Evolutionary conservation across 768 basidiomycete genomes (phyloP), one percentile per base, ranked within the genome.

Genomic region (Tricholoma terreum): DNA sequence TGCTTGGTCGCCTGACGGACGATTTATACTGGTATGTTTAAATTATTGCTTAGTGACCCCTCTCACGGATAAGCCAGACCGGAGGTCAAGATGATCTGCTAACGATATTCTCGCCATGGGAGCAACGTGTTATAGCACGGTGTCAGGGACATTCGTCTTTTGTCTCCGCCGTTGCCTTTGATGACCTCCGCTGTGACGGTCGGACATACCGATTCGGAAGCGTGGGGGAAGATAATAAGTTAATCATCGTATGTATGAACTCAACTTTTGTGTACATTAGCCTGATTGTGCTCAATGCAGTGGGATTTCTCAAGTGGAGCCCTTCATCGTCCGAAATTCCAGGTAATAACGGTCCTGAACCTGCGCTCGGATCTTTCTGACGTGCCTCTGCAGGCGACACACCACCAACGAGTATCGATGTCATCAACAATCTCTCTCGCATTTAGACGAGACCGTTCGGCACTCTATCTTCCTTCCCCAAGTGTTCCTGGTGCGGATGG

Each of bases 141-240:
- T 98, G 97, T 74, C 94, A 97, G 71, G 97, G 97, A 0, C 97
- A 99, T 67, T 91, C 92, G 0, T 95, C 93, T 2, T 98, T 97
- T 67, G 91, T 99, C 6, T 89, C 92, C 0, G 80, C 85, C 10
- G 82, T 98, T 15, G 87, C 89, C 1, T 98, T 98, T 68, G 97
- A 99, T 69, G 86, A 89, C n/a, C 76, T 86, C 30, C 83, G 89
- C 17, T 92, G 92, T 62, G 92, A 95, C 62, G 89, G 89, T 27
- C 81, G 94, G 33, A 92, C 93, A 40, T 96, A 98, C 67, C 83
- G 96, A 7, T 98, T 99, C 65, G 94, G 90, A 2, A 95, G 92
- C 65, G 93, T 98, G 2, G 97, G 94, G 15, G 96, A 98, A 70
- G 97, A 99, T 65, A 97, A 95, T 69, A 95, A 95, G 69, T 67